phyloP scores from a whole-genome alignment of 306 rosid genomes.

The Elaeagnus macrophylla region DNA sequence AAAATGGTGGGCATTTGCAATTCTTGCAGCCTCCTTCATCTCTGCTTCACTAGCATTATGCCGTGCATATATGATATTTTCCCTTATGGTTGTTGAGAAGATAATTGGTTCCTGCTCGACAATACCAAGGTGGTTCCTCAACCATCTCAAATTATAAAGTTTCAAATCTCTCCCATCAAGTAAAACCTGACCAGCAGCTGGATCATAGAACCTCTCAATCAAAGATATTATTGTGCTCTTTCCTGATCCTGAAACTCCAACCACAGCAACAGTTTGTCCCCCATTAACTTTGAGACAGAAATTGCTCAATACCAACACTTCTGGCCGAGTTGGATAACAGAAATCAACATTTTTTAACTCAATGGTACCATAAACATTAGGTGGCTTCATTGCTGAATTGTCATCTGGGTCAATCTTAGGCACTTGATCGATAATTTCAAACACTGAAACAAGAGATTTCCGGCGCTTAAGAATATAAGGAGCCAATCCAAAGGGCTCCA shows the following conservation, averaged over 20 bases:
- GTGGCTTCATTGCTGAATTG: conserved; percentile 77
- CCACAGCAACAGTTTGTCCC: conserved; percentile 94
- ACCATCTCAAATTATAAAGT: conserved; percentile 85
- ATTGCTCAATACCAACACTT: conserved; percentile 85
- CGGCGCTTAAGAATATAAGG: conserved; percentile 98
- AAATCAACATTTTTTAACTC: conserved; percentile 90
- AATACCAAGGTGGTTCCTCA: conserved; percentile 91
- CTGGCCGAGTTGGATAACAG: conserved; percentile 96
- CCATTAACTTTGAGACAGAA: conserved; percentile 89
- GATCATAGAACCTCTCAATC: conserved; percentile 93
- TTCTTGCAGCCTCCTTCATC: conserved; percentile 96
- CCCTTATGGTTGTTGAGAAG: conserved; percentile 92
- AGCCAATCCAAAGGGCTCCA: conserved; percentile 99
- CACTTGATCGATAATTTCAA: conserved; percentile 89
- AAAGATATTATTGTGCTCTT: conserved; percentile 94
- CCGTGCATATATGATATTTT: conserved; percentile 94
- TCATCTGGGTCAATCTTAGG: conserved; percentile 98
- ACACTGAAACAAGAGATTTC: conserved; percentile 90
- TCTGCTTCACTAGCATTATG: conserved; percentile 99
- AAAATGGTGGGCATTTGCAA: conserved; percentile 98
- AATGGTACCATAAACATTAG: conserved; percentile 89
- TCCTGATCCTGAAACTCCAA: conserved; percentile 98
- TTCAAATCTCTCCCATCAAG: conserved; percentile 92
- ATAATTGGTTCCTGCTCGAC: conserved; percentile 99
- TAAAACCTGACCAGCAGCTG: conserved; percentile 93